Evolutionary conservation across 768 basidiomycete genomes (phyloP), one percentile per base, ranked within the genome.

Genomic region (Boletellus emodensis): DNA sequence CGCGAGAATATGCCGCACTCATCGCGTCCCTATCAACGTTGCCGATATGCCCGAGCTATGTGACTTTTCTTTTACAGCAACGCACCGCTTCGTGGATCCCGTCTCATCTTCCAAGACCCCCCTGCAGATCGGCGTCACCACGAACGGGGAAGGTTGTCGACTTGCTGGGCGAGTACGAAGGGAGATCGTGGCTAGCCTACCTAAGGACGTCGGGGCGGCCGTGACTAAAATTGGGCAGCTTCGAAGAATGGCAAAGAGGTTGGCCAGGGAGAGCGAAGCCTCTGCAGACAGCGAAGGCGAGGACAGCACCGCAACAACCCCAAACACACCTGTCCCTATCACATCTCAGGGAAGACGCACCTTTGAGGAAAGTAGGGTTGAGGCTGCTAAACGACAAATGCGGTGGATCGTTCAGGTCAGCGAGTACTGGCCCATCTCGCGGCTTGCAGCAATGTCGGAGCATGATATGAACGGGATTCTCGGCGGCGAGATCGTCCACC

Each of bases 341-440:
- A 41, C 30, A n/a, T 3, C 13, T 10, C 8, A 26, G 2, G 22
- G 26, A 0, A 10, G 2, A 9, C 7, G 17, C 3, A 66, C 57
- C 38, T 45, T 47, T 3, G 59, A 65, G 26, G 75, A 76, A 64
- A 74, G 68, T 4, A 66, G 59, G 8, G 38, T 55, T 2, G 85
- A 87, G 55, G 71, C 64, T 22, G 71, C 78, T 46, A 74, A 70
- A 50, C 76, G 93, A 30, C 75, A 88, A 14, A 90, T 96, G 81
- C 83, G 86, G 66, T 97, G 93, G 91, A 85, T 96, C 3, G 85
- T 92, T 0, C 95, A 97, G 65, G 81, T 98, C 58, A 94, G 92
- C 75, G 94, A 97, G 65, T 97, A 96, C 66, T 97, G 93, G 90
- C 85, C 92, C 0, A 75, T 94, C 42, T 77, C 85, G 11, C 82